Percentiles rank a stretch among this genome's conserved stretches.
phyloP scores from a whole-genome alignment of 163 green algal genomes.

The Chlorella variabilis region DNA sequence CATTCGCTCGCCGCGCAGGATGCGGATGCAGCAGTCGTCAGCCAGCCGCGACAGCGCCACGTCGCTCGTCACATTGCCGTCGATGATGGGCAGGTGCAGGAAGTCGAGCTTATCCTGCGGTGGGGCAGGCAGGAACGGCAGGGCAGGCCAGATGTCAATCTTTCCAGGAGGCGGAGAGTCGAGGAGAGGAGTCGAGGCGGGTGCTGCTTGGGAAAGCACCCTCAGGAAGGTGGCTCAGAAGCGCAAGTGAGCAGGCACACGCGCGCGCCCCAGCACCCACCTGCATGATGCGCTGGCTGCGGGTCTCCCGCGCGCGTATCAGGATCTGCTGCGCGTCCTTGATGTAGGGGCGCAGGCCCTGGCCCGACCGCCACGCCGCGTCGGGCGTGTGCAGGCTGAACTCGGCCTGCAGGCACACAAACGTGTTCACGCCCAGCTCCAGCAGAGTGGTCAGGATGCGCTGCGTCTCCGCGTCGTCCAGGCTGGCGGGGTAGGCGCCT shows the following conservation, averaged over 20 bases:
- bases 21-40: constrained; percentile 54
- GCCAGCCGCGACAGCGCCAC: constrained; percentile 64
- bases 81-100: constrained; percentile 80
- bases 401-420: constrained; percentile 79
- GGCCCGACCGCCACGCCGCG: constrained; percentile 66
- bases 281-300: constrained; percentile 41
- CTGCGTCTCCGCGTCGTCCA: constrained; percentile 82
- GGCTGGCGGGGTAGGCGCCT: constrained; percentile 69
- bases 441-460: constrained; percentile 75
- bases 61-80: constrained; percentile 77
- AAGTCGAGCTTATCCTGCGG: constrained; percentile 85
- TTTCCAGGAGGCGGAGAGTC: too few species aligned
- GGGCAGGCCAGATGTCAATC: too few species aligned
- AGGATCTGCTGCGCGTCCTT: constrained; percentile 69
- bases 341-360: constrained; percentile 80
- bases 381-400: constrained; percentile 70
- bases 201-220: neutral
- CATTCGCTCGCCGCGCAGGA: constrained; percentile 64
- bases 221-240: neutral
- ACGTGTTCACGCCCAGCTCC: constrained; percentile 79
- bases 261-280: neutral
- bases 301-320: constrained; percentile 27
- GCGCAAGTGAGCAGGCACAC: neutral
- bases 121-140: neutral
- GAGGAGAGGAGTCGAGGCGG: too few species aligned